A percentile compares a stretch with the other conserved stretches of the same genome.
Evolutionary conservation across 2,329 filamentous ascomycete genomes (phyloP).

Genomic region (Fusarium oligoseptatum): DNA sequence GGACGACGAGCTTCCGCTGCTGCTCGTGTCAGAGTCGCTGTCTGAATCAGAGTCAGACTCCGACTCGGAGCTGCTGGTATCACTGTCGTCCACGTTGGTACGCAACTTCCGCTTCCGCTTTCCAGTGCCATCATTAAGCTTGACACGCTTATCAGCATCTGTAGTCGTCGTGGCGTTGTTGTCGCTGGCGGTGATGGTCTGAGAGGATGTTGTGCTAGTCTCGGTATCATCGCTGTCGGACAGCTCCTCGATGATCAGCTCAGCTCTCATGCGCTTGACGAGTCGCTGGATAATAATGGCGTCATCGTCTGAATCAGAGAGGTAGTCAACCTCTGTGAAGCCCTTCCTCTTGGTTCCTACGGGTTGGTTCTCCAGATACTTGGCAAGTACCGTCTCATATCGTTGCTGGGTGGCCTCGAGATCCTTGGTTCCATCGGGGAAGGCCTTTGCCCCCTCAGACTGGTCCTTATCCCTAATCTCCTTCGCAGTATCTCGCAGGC

Average conservation of each 20-base stretch:
- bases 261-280: constrained; percentile 73
- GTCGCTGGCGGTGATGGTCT: constrained; percentile 48
- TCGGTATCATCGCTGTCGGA: constrained; percentile 61
- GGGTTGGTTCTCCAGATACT: constrained; percentile 57
- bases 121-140: constrained; percentile 61
- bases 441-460: constrained; percentile 61
- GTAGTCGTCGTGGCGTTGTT: constrained; percentile 40
- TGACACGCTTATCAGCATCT: constrained; percentile 55
- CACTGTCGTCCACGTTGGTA: constrained; percentile 58
- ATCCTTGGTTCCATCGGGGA: constrained; percentile 63
- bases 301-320: constrained; percentile 63
- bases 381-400: constrained; percentile 68
- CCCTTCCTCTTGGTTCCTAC: constrained; percentile 61
- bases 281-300: constrained; percentile 66
- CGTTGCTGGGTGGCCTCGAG: constrained; percentile 63
- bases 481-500: constrained; percentile 76
- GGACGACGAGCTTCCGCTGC: constrained; percentile 52
- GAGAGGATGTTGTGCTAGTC: constrained; percentile 49
- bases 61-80: constrained; percentile 55
- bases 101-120: constrained; percentile 68
- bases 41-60: constrained; percentile 53
- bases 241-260: constrained; percentile 69
- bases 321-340: constrained; percentile 67
- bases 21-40: constrained; percentile 50
- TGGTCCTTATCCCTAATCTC: constrained; percentile 71